phyloP scores from a whole-genome alignment of 2,329 filamentous ascomycete species.

The Pezicula carpinea region DNA sequence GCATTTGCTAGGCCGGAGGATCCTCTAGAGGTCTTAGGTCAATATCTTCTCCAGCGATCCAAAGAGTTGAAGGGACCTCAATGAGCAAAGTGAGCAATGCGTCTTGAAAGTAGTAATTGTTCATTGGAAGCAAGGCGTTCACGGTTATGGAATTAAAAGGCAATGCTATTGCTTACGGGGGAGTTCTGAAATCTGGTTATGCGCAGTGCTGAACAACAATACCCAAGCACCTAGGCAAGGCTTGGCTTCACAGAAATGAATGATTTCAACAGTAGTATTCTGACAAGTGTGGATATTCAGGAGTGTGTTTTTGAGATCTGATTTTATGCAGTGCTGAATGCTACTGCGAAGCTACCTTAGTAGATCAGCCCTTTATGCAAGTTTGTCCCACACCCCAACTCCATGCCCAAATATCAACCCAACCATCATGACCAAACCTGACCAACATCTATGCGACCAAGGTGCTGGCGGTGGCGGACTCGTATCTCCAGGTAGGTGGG shows the following conservation, averaged over 20 bases:
- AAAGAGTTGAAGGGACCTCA: conserved; percentile 51
- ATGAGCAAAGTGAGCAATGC: no score
- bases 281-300: conserved; percentile 3
- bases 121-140: no score
- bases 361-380: conserved; percentile 24
- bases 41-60: conserved; percentile 65
- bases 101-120: no score
- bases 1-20: conserved; percentile 51
- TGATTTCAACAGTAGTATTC: neutral
- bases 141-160: neutral
- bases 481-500: conserved; percentile 97
- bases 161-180: neutral
- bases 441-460: conserved; percentile 71
- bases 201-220: neutral
- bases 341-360: conserved; percentile 19
- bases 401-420: conserved; percentile 16
- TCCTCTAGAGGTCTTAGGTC: conserved; percentile 63
- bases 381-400: conserved; percentile 24
- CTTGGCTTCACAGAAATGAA: neutral
- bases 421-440: conserved; percentile 9
- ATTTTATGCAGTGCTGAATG: conserved; percentile 23
- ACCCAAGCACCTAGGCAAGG: conserved; percentile 9
- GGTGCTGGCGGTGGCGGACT: conserved; percentile 93
- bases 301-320: conserved; percentile 23
- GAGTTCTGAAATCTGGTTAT: neutral